Evolutionary conservation across 2,329 filamentous ascomycete genomes (phyloP), one percentile per base, ranked within the genome.

Genomic region (Aureobasidium uvarum): DNA sequence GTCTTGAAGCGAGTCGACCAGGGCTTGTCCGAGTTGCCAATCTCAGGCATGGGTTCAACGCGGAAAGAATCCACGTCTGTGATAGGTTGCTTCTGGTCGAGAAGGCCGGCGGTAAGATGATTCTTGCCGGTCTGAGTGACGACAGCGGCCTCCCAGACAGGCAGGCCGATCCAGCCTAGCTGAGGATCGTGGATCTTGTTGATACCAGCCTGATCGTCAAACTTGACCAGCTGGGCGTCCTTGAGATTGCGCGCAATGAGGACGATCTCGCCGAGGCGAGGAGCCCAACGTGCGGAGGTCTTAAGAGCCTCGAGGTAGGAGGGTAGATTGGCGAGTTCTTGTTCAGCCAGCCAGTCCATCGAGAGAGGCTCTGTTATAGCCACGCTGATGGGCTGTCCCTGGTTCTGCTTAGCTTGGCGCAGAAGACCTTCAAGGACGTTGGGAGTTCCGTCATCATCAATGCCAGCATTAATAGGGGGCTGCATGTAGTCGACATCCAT

Each of bases 71-170:
- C 20, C 10, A 18, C 31, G n/a, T 18, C 18, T 14, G 33, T 13
- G 31, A 20, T 45, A n/a, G n/a, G n/a, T 4, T 45, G 43, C 43
- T n/a, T 23, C 45, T 50, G 25, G 20, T 20, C 48, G 7, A 52
- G 7, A 3, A 54, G 23, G 38, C 20, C 23, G 39, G 23, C 25
- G 16, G 25, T 18, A 1, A 41, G 4, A 23, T 16, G 5, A 1
- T n/a, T 70, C 1, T 71, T 58, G 28, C 82, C 80, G 4, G 78
- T 73, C 70, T 87, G 81, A 1, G 81, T 80, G 13, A 88, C 75
- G 0, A 86, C 76, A 1, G 85, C 85, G 0, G 82, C 85, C 69
- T 84, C 80, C 85, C 85, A 88, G 7, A 72, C 65, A 0, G 84
- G 82, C 75, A 81, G 28, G 67, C 68, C 25, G 72, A 46, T 13